These are phyloP conservation scores for Trichophyton verrucosum DNA, from an alignment of 2,329 filamentous ascomycete species.

Conservation along the genomic window DNA sequence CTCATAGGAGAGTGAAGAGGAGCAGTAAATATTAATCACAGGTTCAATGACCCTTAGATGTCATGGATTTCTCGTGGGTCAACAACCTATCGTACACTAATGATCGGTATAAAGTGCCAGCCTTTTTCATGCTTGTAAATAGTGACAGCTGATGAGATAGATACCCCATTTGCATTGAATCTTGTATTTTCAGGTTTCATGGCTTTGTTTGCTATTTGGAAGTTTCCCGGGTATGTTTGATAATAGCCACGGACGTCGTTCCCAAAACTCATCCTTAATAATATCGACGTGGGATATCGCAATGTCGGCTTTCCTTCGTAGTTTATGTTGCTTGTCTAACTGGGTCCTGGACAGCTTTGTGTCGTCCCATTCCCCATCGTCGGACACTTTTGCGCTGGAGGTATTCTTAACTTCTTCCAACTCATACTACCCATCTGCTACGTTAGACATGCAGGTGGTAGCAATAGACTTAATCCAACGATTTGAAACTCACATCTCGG, in stretches of 20 bases:
- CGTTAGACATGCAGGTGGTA: background rate
- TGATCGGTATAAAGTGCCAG: background rate
- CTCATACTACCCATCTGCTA: conserved; percentile 46
- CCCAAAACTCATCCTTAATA: conserved; percentile 93
- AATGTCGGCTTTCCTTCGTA: conserved; percentile 65
- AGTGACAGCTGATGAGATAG: background rate
- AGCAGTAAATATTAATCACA: conserved; percentile 29
- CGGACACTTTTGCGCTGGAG: conserved; percentile 32
- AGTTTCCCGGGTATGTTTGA: conserved; percentile 61
- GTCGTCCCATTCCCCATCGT: conserved; percentile 21
- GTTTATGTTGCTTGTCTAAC: conserved; percentile 69
- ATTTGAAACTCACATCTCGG: conserved; percentile 50
- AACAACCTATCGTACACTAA: too few relatives aligned
- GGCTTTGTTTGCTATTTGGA: conserved; percentile 37
- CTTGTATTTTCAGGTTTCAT: too few relatives aligned
- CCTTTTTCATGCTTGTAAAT: background rate
- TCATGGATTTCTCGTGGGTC: too few relatives aligned
- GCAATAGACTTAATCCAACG: background rate
- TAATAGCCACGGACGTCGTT: conserved; percentile 69
- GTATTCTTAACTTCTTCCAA: conserved; percentile 45
- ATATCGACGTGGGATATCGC: conserved; percentile 81
- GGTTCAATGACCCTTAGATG: background rate
- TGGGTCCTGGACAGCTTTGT: conserved; percentile 61
- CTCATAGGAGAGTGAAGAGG: conserved; percentile 13
- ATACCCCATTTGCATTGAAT: background rate